Percentiles rank a stretch among this genome's conserved stretches.
Evolutionary conservation across 2,329 filamentous ascomycete species (phyloP).

Genomic region (Penicillium freii): DNA sequence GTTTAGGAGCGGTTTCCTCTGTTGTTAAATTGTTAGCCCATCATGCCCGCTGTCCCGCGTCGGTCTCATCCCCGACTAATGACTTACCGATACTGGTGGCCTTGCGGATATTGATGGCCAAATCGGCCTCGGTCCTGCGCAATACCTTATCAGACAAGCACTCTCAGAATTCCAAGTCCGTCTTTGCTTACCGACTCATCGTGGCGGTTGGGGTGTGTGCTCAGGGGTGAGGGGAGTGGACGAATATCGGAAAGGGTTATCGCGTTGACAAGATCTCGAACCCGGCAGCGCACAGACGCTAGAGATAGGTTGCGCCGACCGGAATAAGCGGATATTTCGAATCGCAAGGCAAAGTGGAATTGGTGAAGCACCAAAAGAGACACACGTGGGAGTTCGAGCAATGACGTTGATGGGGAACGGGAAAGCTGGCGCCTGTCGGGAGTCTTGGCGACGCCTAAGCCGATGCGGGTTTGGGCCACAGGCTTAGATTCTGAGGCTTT

Average conservation of each 20-base stretch:
- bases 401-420: constrained; percentile 38
- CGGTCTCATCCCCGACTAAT: constrained; percentile 1
- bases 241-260: constrained; percentile 9
- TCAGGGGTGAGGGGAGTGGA: constrained; percentile 23
- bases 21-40: constrained; percentile 20
- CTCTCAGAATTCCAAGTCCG: background rate
- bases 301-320: constrained; percentile 12
- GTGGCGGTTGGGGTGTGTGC: constrained; percentile 52
- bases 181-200: constrained; percentile 57
- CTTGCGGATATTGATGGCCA: constrained; percentile 66
- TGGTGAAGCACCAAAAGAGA: constrained; percentile 6
- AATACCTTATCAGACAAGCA: constrained; percentile 4
- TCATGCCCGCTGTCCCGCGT: constrained; percentile 3
- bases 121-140: constrained; percentile 59
- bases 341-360: background rate
- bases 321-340: constrained; percentile 3
- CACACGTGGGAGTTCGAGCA: constrained; percentile 23
- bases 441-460: constrained; percentile 34
- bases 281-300: constrained; percentile 22
- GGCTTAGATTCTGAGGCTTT: background rate
- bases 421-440: constrained; percentile 36
- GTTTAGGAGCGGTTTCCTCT: constrained; percentile 67
- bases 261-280: constrained; percentile 21
- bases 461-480: constrained; percentile 12
- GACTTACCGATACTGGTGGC: constrained; percentile 60